phyloP scores from a whole-genome alignment of 129 eudicot species.

The Logfia minima region DNA sequence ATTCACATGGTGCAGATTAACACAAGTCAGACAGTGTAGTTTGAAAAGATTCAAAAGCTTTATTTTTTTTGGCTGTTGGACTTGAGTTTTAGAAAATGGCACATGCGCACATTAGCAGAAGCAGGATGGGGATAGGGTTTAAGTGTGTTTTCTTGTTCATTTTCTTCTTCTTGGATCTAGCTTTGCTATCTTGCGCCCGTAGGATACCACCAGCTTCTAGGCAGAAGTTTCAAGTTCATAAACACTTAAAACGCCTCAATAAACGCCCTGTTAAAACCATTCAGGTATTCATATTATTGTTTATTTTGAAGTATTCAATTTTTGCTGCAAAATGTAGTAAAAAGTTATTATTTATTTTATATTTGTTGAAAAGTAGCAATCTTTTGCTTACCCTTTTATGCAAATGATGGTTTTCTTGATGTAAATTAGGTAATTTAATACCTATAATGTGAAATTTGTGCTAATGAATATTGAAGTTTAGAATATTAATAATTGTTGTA shows the following conservation, averaged over 20 bases:
- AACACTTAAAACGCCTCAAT: slow-evolving; percentile 84
- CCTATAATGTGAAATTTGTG: background rate
- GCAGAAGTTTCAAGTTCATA: slow-evolving; percentile 79
- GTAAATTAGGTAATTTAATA: background rate
- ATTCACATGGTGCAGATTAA: slow-evolving; percentile 33
- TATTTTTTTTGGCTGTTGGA: slow-evolving; percentile 16
- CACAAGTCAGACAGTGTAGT: slow-evolving; percentile 19
- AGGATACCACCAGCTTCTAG: slow-evolving; percentile 48
- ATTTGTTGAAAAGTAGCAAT: background rate
- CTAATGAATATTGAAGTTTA: background rate
- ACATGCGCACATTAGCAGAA: slow-evolving; percentile 43
- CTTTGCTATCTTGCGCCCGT: slow-evolving; percentile 50
- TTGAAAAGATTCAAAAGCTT: background rate
- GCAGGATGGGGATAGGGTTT: slow-evolving; percentile 34
- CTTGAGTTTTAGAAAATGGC: slow-evolving; percentile 34
- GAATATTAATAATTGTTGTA: too few species aligned
- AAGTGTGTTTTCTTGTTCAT: slow-evolving; percentile 31
- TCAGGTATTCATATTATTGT: slow-evolving; percentile 47
- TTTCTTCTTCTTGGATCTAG: slow-evolving; percentile 42
- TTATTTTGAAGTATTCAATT: background rate
- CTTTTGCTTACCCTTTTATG: background rate
- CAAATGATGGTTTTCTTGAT: slow-evolving; percentile 23
- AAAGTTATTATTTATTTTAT: background rate
- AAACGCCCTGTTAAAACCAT: slow-evolving; percentile 74
- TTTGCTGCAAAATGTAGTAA: slow-evolving; percentile 22